phyloP scores from a whole-genome alignment of 2,329 filamentous ascomycete species.

The Xenoacremonium recifei region DNA sequence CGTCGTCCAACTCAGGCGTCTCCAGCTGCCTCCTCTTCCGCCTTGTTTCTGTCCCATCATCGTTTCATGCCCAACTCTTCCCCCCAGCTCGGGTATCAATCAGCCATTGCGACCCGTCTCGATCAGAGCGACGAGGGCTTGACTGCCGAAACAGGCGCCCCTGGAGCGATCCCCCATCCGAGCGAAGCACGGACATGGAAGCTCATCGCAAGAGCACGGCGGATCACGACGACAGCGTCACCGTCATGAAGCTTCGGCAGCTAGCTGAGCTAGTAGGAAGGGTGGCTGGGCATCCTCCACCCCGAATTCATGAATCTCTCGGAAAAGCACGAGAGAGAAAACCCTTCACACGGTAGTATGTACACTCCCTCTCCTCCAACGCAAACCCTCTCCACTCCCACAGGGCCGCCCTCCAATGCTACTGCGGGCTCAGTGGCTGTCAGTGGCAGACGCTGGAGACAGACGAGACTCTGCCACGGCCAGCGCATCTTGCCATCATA shows the following conservation, averaged over 20 bases:
- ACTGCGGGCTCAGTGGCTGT: neutral
- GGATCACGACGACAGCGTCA: neutral
- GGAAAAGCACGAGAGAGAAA: neutral
- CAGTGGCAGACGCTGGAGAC: neutral
- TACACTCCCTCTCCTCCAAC: neutral
- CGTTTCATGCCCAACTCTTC: slow-evolving; percentile 12
- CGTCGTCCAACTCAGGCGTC: no score
- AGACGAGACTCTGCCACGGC: slow-evolving; percentile 7
- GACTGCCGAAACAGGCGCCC: neutral
- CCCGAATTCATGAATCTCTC: neutral
- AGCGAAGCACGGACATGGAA: neutral
- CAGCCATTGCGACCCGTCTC: neutral
- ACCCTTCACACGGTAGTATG: neutral
- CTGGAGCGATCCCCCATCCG: neutral
- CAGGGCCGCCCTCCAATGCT: neutral
- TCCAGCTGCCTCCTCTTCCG: no score
- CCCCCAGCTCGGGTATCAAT: slow-evolving; percentile 13
- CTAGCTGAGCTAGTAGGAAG: neutral
- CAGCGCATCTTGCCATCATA: slow-evolving; percentile 12
- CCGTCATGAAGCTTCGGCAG: neutral
- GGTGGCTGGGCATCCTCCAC: neutral
- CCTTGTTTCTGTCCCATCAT: slow-evolving; percentile 10
- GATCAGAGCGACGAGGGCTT: neutral
- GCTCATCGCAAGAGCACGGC: neutral
- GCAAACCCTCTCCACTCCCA: neutral